Base-by-base conservation (phyloP, 2,329 filamentous ascomycete species). In the Trichoderma brevicompactum region DNA sequence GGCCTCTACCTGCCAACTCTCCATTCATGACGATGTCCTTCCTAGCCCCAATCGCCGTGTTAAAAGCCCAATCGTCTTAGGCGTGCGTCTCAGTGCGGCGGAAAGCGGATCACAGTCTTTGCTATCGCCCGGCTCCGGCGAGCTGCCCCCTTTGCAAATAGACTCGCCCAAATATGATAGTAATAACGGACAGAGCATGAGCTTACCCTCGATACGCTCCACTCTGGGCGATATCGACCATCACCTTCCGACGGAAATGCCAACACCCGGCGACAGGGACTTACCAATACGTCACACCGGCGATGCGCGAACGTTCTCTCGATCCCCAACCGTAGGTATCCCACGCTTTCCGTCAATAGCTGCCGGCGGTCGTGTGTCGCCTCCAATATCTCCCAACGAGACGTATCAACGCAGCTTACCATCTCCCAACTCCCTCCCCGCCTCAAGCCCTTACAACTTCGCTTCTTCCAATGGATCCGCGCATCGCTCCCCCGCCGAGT, bases 331-430 rank as follows among this genome's bases (percentile, higher is more conserved):
- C 8, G 69, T 66, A 53, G 69, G 70, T 61, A 74, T 72, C 43
- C 72, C 69, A 58, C 76, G 70, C 66, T 76, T 74, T 67, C 72
- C 74, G 41, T 70, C 72, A 12, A 71, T 79, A 48, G 56, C 74
- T 8, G 68, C 69, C 10, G 70, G 68, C 10, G 70, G 68, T 38
- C 73, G 74, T 65, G 67, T 71, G 19, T 78, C 83, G 19, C 82
- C 84, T 10, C 83, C 83, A 1, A 77, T 81, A 13, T 86, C 83
- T 3, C 81, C 83, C 15, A 79, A 80, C 59, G 81, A 85, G 17
- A 73, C 72, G 17, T 83, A 79, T 66, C 73, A 75, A n/a, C 75
- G 77, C 66, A 79, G 79, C 43, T 76, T 84, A 13, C 77, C 79
- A 5, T 86, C 84, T 8, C 83, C 84, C 2, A 78, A 78, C 50